Evolutionary conservation across 495 filamentous ascomycete species (phyloP).

Genomic region (Daldinia bambusicola): DNA sequence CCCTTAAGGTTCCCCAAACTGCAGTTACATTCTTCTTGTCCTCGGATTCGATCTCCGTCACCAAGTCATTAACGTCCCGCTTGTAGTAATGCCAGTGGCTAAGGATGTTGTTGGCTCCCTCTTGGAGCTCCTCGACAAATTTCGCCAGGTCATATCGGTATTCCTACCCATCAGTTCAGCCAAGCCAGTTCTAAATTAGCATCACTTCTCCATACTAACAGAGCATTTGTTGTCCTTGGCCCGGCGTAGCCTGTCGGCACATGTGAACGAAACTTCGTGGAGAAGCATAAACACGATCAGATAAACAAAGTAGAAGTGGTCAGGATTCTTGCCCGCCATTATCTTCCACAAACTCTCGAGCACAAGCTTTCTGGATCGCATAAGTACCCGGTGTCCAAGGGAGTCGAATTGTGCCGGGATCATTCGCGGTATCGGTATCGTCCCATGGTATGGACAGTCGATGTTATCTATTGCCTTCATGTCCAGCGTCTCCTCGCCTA

Average conservation of each 20-base stretch:
- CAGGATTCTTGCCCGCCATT: conserved; percentile 47
- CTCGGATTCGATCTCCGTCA: conserved; percentile 19
- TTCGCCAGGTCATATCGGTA: conserved; percentile 42
- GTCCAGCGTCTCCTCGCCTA: conserved; percentile 48
- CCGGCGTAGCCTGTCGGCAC: conserved; percentile 46
- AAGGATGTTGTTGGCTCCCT: conserved; percentile 49
- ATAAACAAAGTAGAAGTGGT: conserved; percentile 55
- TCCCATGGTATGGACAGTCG: conserved; percentile 41
- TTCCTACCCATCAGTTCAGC: conserved; percentile 7
- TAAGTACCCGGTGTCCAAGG: conserved; percentile 54
- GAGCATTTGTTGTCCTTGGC: conserved; percentile 39
- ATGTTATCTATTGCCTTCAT: conserved; percentile 39
- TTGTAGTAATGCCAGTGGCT: conserved; percentile 54
- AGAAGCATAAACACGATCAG: conserved; percentile 54
- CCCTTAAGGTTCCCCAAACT: conserved; percentile 30
- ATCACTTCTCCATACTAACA: conserved; percentile 23
- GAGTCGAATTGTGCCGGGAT: conserved; percentile 61
- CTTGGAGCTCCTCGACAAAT: conserved; percentile 46
- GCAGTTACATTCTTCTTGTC: conserved; percentile 20
- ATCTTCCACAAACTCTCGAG: conserved; percentile 48
- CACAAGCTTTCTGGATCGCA: conserved; percentile 42
- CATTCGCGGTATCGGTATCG: conserved; percentile 54
- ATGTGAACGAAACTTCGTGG: conserved; percentile 46
- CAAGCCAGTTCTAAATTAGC: background rate
- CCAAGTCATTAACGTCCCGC: conserved; percentile 35